Percentiles rank a stretch among this genome's conserved stretches.
These are phyloP conservation scores for Endogone sp. DNA, from an alignment of 192 early-diverging fungal genomes.

Conservation along the genomic window DNA sequence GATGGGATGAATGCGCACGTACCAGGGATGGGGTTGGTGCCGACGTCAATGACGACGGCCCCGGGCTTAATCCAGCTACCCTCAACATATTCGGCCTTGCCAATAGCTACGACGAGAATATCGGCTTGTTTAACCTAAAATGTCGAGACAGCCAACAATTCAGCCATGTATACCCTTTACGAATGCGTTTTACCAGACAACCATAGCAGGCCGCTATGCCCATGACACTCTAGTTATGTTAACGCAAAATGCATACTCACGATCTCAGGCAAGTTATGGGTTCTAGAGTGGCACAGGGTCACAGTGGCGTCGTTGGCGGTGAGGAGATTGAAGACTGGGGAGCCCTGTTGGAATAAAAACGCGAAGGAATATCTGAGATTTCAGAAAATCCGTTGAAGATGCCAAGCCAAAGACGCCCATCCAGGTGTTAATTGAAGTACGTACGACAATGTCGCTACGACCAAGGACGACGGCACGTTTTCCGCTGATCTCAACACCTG, in stretches of 20 bases:
- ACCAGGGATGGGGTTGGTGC: constrained; percentile 85
- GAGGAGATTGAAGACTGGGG: constrained; percentile 83
- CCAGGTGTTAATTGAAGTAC: no score
- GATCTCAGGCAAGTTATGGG: constrained; percentile 68
- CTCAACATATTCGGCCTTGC: constrained; percentile 73
- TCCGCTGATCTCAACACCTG: constrained; percentile 63
- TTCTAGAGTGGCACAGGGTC: constrained; percentile 90
- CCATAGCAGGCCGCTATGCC: no score
- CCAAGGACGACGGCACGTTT: constrained; percentile 94
- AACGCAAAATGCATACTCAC: constrained; percentile 40
- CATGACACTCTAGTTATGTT: no score
- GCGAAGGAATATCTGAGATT: background rate
- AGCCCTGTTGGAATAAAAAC: constrained; percentile 60
- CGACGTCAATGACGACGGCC: constrained; percentile 94
- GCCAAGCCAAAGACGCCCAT: background rate
- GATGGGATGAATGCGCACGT: constrained; percentile 3
- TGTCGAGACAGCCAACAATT: background rate
- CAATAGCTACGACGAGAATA: constrained; percentile 89
- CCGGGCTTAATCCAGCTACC: constrained; percentile 95
- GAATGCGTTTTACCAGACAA: no score
- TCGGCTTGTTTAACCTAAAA: constrained; percentile 65
- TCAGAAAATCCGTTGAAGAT: background rate
- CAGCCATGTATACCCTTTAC: no score
- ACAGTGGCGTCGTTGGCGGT: constrained; percentile 84
- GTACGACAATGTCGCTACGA: constrained; percentile 93